phyloP scores from a whole-genome alignment of 805 yeast genomes.

The Suhomyces tanzawaensis region DNA sequence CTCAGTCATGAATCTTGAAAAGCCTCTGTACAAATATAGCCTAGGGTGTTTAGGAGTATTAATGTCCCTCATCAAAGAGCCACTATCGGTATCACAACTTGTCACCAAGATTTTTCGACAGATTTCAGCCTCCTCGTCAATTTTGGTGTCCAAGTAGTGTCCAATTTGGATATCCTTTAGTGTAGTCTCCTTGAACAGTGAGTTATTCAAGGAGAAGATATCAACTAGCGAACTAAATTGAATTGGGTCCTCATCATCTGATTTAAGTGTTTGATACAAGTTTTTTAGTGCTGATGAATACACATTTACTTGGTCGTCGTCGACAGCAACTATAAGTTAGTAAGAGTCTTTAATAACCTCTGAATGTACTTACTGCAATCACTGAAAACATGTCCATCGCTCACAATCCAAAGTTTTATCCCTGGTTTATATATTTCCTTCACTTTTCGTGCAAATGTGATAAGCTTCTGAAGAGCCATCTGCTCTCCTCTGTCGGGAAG shows the following conservation, averaged over 20 bases:
- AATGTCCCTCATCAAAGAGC: slow-evolving; percentile 32
- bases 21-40: slow-evolving; percentile 53
- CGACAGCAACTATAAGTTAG: slow-evolving; percentile 46
- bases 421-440: slow-evolving; percentile 51
- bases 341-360: neutral
- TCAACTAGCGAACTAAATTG: slow-evolving; percentile 36
- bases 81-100: slow-evolving; percentile 40
- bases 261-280: slow-evolving; percentile 39
- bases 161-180: slow-evolving; percentile 23
- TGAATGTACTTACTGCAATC: slow-evolving; percentile 38
- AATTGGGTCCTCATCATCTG: slow-evolving; percentile 26
- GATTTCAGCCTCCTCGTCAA: slow-evolving; percentile 32
- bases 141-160: slow-evolving; percentile 32
- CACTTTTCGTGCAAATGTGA: slow-evolving; percentile 28
- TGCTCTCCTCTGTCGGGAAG: slow-evolving; percentile 54
- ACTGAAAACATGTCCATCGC: slow-evolving; percentile 65
- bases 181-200: slow-evolving; percentile 12
- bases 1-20: slow-evolving; percentile 57
- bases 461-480: slow-evolving; percentile 32
- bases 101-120: slow-evolving; percentile 36
- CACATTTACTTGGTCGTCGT: slow-evolving; percentile 50
- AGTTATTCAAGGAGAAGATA: slow-evolving; percentile 25
- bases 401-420: slow-evolving; percentile 52
- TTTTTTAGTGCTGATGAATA: slow-evolving; percentile 45
- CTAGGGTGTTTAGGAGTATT: slow-evolving; percentile 47